Evolutionary conservation across 2,329 filamentous ascomycete species (phyloP), one percentile per base, ranked within the genome.

Genomic region (Penicillium sp.): DNA sequence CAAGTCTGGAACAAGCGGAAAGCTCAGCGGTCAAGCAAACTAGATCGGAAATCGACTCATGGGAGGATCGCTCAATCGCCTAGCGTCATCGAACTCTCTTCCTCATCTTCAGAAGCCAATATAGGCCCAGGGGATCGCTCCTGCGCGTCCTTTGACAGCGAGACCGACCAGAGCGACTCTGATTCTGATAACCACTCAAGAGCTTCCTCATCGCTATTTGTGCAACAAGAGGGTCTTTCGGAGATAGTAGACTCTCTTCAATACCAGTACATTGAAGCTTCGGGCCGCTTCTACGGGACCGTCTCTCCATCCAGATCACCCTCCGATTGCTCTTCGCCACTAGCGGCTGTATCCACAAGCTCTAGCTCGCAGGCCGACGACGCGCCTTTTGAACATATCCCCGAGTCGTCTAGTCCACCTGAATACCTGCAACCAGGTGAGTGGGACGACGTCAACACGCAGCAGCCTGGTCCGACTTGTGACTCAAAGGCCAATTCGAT

Each of bases 1-100:
- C 56, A 57, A 35, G 57, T 59, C 31, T 72, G 70, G 70, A 61
- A 72, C 41, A 52, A 64, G 39, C 66, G 63, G 53, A 65, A 62
- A 45, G 38, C 53, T 16, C 41, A 10, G 12, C 57, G 46, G 46
- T 46, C 55, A 59, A 18, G 46, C 41, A 21, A 48, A 42, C 25
- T 54, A 40, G 42, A 34, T 52, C 27, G 16, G 18, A 41, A 46
- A 38, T 45, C 13, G 18, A 37, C 31, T 31, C 16, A 23, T 8
- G 23, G 25, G 16, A 18, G 23, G 6, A 32, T 15, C 9, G 8
- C 21, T 34, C 23, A 23, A 34, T 42, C 37, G 8, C n/a, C 45
- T 1, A 8, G 21, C 29, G 21, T 41, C 18, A 40, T 34, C 21
- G 31, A 34, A 7, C 8, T 41, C 12, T 53, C 45, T 42, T 42